Evolutionary conservation across 176 grass and related monocot species (phyloP), one percentile per base, ranked within the genome.

Genomic region (Rhynchospora breviuscula): DNA sequence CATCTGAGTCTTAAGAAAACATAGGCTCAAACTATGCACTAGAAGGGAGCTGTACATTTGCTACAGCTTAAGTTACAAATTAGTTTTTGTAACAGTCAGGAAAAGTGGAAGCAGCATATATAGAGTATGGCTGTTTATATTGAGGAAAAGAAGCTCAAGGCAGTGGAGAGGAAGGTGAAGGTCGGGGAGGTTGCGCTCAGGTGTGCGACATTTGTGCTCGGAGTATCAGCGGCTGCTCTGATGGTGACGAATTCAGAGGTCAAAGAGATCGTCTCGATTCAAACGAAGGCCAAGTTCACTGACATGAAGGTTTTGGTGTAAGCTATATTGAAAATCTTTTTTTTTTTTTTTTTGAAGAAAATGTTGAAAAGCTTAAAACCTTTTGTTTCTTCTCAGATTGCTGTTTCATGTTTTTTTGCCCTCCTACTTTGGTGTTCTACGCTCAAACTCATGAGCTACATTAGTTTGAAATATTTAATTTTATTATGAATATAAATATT

Each of bases 291-390:
- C 82, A 89, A 78, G 8, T 98, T 89, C 89, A 93, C 91, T 58
- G 87, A 95, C 68, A 89, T 93, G 89, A 94, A 95, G 85, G 85
- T 91, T 48, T 79, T 98, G 81, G 91, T 87, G 95, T 98, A 91
- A 94, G 92, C 78, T 10, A 66, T 46, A 14, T 62, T 22, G 2
- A 23, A 17, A 13, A 60, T 17, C 5, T 44, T 82, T 9, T 35
- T 1, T 6, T 10, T 53, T 53, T 57, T 47, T 0, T 1, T 0
- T 45, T 57, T 52, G 26, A 40, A 40, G 4, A 40, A 40, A 40
- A 40, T 4, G 3, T 4, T 4, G 35, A 40, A 40, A 40, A 40
- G 35, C 26, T 29, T 29, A 40, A 40, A 40, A 40, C 26, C 26
- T 29, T 13, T 62, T 67, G 5, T 48, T 10, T 73, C 9, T 14